These are phyloP conservation scores for Solanum dulcamara DNA, from an alignment of 257 asterid genomes.

Conservation along the genomic window DNA sequence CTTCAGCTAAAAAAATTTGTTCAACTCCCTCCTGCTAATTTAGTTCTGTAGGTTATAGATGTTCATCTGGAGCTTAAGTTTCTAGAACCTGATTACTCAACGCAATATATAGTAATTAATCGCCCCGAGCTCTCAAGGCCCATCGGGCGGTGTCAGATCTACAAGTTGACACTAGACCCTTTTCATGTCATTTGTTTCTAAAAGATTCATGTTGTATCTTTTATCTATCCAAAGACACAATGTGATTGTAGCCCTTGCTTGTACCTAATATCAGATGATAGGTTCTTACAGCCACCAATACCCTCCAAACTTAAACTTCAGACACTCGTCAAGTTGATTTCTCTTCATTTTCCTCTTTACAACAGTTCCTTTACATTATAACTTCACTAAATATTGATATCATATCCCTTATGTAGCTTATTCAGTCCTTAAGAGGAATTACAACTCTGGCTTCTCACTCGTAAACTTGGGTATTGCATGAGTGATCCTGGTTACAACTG, in stretches of 20 bases:
- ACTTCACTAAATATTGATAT: neutral
- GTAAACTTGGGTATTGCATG: neutral
- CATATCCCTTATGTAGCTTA: neutral
- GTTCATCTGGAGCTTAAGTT: neutral
- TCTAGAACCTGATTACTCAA: neutral
- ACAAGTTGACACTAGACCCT: neutral
- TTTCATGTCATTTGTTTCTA: neutral
- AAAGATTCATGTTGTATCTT: neutral
- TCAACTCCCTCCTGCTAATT: neutral
- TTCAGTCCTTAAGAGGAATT: neutral
- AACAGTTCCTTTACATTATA: neutral
- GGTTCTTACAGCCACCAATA: neutral
- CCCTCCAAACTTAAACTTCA: neutral
- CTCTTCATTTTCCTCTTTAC: neutral
- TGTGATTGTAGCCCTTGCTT: neutral
- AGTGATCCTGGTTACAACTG: neutral
- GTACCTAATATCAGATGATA: neutral
- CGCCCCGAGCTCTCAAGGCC: neutral
- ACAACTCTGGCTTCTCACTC: neutral
- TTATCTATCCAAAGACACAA: neutral
- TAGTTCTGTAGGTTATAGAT: neutral
- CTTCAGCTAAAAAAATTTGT: neutral
- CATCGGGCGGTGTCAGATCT: neutral
- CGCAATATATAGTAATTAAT: neutral
- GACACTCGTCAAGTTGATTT: neutral